Percentiles rank a stretch among this genome's conserved stretches.
Evolutionary conservation across 352 stramenopile genomes (phyloP).

Genomic region (Pythium guiyangense): DNA sequence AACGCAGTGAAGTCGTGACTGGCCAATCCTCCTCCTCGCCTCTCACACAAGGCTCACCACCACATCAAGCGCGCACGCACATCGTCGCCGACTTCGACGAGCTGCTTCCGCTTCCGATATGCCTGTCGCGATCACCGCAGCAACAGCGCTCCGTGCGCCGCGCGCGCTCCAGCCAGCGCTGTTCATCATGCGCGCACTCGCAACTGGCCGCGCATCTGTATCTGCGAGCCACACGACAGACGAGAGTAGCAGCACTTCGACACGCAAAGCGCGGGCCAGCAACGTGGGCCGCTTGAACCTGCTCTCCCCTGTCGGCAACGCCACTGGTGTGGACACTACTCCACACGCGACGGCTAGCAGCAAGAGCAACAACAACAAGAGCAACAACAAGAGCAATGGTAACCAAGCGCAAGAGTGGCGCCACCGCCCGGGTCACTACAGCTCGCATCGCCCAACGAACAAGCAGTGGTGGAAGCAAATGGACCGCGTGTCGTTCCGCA

Average conservation of each 20-base stretch:
- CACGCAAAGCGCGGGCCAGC: conserved; percentile 4
- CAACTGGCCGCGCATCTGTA: neutral
- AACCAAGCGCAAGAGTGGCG: conserved; percentile 16
- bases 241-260: neutral
- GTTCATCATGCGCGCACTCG: neutral
- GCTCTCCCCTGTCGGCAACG: conserved; percentile 3
- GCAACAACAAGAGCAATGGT: too few species aligned
- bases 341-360: neutral
- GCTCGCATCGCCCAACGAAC: conserved; percentile 15
- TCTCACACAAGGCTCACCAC: too few species aligned
- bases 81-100: too few species aligned
- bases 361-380: conserved; percentile 15
- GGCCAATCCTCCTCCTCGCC: too few species aligned
- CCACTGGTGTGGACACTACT: too few species aligned
- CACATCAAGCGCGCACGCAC: too few species aligned
- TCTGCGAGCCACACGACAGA: neutral
- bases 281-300: conserved; percentile 19
- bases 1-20: too few species aligned
- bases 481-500: conserved; percentile 55
- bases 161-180: neutral
- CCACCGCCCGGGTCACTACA: conserved; percentile 22
- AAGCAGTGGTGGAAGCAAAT: conserved; percentile 47
- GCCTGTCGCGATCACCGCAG: neutral
- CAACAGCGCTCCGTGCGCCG: neutral
- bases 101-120: neutral